Evolutionary conservation across 1,284 basidiomycete genomes (phyloP), one percentile per base, ranked within the genome.

Genomic region (Cryptococcus sp.): DNA sequence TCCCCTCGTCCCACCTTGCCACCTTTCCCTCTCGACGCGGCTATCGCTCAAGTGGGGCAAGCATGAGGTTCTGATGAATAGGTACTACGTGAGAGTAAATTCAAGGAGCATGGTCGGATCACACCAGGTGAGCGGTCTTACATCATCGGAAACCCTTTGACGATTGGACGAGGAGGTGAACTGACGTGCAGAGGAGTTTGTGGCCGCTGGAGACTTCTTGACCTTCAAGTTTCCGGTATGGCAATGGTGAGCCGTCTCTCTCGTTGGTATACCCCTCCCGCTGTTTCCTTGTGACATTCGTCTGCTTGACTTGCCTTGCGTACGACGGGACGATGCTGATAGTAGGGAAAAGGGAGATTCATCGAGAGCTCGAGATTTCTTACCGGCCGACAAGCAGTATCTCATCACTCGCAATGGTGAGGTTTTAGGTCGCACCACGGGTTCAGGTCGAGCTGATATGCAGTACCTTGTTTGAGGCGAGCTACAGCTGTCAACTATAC

Each of bases 51-150:
- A 43, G 21, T 14, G 14, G 14, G 5, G 19, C 25, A 34, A n/a
- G n/a, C 19, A 19, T 41, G 11, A 22, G 31, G 35, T 5, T 21
- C 45, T 23, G 32, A 21, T 43, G 19, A 6, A 26, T 50, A 92
- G 90, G 93, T 97, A 26, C 80, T 98, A 60, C 87, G 86, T 67
- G 94, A 98, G 76, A 92, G 87, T 76, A 97, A 97, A 73, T 98
- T 98, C 79, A 97, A 95, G 73, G 94, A 98, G 73, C 90, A 97
- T 68, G 94, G 94, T 11, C 79, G 93, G 48, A 94, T 95, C 66
- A 97, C 88, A 16, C 93, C 92, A 55, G 92, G 91, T 94, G 55
- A 44, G 82, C 71, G n/a, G 10, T 18, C 23, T 26, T 14, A 18
- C 31, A 11, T n/a, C 43, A n/a, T n/a, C n/a, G n/a, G n/a, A n/a